These are phyloP conservation scores for Candida tetrigidarum DNA, from an alignment of 1,139 yeast species.

Conservation along the genomic window DNA sequence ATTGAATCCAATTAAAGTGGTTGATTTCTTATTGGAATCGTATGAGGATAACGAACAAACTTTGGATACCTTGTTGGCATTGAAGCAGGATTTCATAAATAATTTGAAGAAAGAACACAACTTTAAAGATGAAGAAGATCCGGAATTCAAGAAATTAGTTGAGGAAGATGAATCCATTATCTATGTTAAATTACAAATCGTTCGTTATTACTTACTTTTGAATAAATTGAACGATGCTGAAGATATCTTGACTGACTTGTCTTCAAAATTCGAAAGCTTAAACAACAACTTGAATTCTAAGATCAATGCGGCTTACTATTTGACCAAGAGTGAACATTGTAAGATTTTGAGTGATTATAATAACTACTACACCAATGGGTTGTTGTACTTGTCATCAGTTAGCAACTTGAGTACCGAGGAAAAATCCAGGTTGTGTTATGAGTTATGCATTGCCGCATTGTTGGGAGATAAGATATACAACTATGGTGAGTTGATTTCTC, in stretches of 20 bases:
- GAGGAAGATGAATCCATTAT: conserved; percentile 49
- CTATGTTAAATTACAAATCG: conserved; percentile 76
- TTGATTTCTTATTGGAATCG: conserved; percentile 67
- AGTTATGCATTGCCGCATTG: conserved; percentile 83
- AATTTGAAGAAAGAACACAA: conserved; percentile 31
- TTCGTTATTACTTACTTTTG: conserved; percentile 66
- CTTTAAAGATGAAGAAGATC: conserved; percentile 33
- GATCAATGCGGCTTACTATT: conserved; percentile 83
- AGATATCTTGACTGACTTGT: conserved; percentile 65
- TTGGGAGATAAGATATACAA: conserved; percentile 93
- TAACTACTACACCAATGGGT: conserved; percentile 68
- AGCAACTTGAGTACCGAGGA: conserved; percentile 39
- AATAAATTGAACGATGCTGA: conserved; percentile 68
- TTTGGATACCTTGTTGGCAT: conserved; percentile 56
- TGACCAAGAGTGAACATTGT: conserved; percentile 77
- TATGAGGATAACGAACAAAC: conserved; percentile 51
- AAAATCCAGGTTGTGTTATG: conserved; percentile 64
- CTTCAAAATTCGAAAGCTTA: conserved; percentile 55
- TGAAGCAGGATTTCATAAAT: conserved; percentile 53
- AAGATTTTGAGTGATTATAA: conserved; percentile 80
- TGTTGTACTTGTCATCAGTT: conserved; percentile 53
- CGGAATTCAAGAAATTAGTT: conserved; percentile 40
- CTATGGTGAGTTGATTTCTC: conserved; percentile 93
- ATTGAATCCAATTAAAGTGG: conserved; percentile 78
- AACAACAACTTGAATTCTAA: conserved; percentile 64